Conservation (phyloP, 768 basidiomycete genomes). For the Amanita thiersii region DNA sequence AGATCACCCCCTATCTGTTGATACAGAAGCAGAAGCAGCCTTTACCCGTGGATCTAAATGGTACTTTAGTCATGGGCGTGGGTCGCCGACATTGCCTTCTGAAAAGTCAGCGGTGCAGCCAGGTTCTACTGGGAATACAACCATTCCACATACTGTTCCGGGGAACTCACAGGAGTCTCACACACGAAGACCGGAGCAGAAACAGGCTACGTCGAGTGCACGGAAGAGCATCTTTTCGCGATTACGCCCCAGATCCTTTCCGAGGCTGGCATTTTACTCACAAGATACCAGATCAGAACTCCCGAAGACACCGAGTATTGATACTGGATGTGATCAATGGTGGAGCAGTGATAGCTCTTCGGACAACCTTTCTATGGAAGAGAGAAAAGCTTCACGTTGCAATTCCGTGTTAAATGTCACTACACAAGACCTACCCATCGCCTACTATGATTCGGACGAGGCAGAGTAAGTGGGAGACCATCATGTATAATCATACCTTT, state of each 20-base stretch:
- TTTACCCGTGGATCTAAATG: constrained; percentile 50
- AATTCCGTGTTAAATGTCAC: background rate
- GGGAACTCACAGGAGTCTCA: background rate
- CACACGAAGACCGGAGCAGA: constrained; percentile 3
- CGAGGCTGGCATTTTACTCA: constrained; percentile 30
- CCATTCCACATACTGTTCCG: background rate
- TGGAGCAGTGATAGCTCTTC: constrained; percentile 62
- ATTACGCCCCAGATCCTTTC: constrained; percentile 36
- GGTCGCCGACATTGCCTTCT: constrained; percentile 20
- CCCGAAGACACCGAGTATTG: constrained; percentile 17
- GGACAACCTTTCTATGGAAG: constrained; percentile 20
- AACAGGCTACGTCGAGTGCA: constrained; percentile 15
- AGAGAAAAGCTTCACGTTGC: constrained; percentile 1
- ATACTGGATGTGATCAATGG: constrained; percentile 23
- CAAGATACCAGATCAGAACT: constrained; percentile 15
- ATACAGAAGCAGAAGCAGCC: constrained; percentile 73
- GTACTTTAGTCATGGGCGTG: constrained; percentile 45
- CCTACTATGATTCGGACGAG: background rate
- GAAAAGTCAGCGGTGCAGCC: background rate
- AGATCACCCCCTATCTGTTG: constrained; percentile 59
- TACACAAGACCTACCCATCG: background rate
- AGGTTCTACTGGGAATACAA: background rate
- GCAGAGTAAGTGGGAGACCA: background rate
- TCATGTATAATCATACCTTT: no score
- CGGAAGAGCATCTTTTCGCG: constrained; percentile 35